Evolutionary conservation across 352 stramenopile genomes (phyloP), one percentile per base, ranked within the genome.

Genomic region (Pythium monospermum): DNA sequence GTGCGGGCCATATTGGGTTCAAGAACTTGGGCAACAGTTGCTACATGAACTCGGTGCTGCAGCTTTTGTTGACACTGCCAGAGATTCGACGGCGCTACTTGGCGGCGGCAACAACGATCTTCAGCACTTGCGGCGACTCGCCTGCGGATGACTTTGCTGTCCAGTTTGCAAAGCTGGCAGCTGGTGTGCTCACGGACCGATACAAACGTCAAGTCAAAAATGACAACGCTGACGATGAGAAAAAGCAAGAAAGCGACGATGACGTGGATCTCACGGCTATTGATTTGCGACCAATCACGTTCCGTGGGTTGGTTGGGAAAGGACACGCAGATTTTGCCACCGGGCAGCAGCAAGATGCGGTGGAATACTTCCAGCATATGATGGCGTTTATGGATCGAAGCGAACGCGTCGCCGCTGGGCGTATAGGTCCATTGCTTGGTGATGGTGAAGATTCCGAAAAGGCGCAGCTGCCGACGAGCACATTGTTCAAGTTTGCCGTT

Each of bases 1-100:
- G 96, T 22, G 76, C 93, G 5, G 94, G 91, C 12, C 85, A 90
- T 38, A 91, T 98, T 39, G 97, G 97, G 3, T 92, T 99, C 33
- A 94, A 95, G 68, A 99, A 99, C 73, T 61, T 99, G n/a, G 97
- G 97, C 5, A 99, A 99, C 71, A 98, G 89, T 27, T 99, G 97
- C 78, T 99, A 99, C 77, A 94, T 99, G 76, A 99, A 99, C 66
- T 97, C 86, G 39, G 87, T 98, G 39, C 71, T 98, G 15, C 97
- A 99, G 71, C 58, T 98, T 16, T 63, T 99, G 8, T 64, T 98
- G 30, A 68, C 83, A 21, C 64, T 96, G 1, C 83, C 82, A 0
- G 81, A 94, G 47, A 52, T 94, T 15, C 62, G 89, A 41, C 59
- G 63, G 33, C 79, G 84, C 4, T 94, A 94, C 66, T 76, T 77